phyloP scores from a whole-genome alignment of 2,329 filamentous ascomycete genomes.

The Zasmidium citrigriseum region DNA sequence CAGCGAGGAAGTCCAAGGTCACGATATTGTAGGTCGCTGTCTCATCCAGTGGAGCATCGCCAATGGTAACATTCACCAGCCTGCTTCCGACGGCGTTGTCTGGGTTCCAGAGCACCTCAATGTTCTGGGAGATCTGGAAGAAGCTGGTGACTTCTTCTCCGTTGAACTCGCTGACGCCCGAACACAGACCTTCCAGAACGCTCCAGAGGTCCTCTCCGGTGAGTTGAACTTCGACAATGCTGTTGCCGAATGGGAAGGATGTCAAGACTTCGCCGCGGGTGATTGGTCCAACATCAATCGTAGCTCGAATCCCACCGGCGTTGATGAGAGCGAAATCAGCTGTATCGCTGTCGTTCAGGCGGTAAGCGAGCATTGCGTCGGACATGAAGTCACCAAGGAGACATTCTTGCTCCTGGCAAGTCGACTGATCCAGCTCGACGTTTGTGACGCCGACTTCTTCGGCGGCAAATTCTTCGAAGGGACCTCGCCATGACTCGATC shows the following conservation, averaged over 20 bases:
- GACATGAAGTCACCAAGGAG: constrained; percentile 46
- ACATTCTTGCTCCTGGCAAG: constrained; percentile 61
- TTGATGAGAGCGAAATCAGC: constrained; percentile 64
- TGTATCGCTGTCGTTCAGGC: constrained; percentile 49
- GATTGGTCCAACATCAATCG: constrained; percentile 62
- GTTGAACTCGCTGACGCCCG: constrained; percentile 57
- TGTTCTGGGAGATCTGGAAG: constrained; percentile 61
- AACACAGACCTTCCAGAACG: constrained; percentile 61
- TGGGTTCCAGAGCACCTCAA: constrained; percentile 61
- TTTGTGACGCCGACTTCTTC: constrained; percentile 59
- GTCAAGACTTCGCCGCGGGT: constrained; percentile 66
- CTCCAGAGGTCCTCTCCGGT: constrained; percentile 58
- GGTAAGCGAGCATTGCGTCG: constrained; percentile 62
- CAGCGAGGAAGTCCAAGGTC: constrained; percentile 64
- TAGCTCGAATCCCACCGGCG: constrained; percentile 64
- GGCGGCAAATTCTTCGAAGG: constrained; percentile 62
- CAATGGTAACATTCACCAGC: constrained; percentile 56
- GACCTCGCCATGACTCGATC: constrained; percentile 59
- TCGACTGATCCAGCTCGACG: constrained; percentile 60
- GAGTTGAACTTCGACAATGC: constrained; percentile 60
- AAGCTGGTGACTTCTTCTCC: constrained; percentile 56
- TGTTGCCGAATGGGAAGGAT: constrained; percentile 67
- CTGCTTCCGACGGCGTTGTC: constrained; percentile 50
- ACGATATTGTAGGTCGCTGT: constrained; percentile 57
- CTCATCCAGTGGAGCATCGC: constrained; percentile 50